Evolutionary conservation across 805 yeast genomes (phyloP), one percentile per base, ranked within the genome.

Genomic region (Nakazawaea molendinolei): DNA sequence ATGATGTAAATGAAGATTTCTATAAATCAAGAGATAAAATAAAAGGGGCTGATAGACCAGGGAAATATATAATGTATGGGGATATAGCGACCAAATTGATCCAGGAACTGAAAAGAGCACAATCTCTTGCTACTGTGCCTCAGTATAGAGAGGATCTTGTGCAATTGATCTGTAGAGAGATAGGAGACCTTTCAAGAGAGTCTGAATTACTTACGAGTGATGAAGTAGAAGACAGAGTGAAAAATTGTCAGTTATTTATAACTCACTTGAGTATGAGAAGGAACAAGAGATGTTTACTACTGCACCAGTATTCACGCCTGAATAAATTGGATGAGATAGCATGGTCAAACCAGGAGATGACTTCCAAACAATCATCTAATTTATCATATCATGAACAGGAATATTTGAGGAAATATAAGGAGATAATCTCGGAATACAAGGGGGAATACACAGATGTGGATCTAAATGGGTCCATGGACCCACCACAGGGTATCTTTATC

Each of bases 401-500:
- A 23, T 92, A 87, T 55, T 59, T 76, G 42, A 74, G 77, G 37
- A 71, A 71, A 20, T 89, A 86, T 53, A 73, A 75, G 23, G 86
- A 84, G 23, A 60, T 85, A 19, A 58, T 86, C 17, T 74, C 84
- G 19, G 83, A 79, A 43, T 77, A 80, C 59, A 89, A 86, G 51
- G 84, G 92, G 8, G 72, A 74, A 4, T 76, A 86, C 59, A 71
- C 85, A 0, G 96, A 87, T 45, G 60, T 90, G 13, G 98, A 92
- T 51, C 60, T 92, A 18, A 75, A 90, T 20, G 97, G 97, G 0
- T 76, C 85, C n/a, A 52, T 92, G 46, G 84, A 74, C 16, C 98
- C 98, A 0, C 97, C 98, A 1, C 74, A 72, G 24, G 94, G 86
- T 46, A 83, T 92, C 20, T 92, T 90, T 48, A 84, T 90, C 8